phyloP scores from a whole-genome alignment of 768 basidiomycete genomes.

The Hortiboletus campestris region DNA sequence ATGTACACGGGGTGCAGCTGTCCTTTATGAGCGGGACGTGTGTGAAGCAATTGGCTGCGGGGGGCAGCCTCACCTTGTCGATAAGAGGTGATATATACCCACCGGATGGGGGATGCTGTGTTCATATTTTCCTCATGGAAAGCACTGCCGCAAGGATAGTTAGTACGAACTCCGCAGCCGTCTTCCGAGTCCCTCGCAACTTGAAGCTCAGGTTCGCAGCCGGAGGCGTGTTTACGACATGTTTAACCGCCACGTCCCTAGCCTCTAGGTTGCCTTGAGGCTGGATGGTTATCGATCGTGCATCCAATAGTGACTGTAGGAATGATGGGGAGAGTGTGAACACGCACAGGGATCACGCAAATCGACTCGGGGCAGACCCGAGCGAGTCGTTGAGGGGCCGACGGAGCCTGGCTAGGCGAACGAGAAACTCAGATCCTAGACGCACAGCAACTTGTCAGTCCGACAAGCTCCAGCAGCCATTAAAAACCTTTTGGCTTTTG shows the following conservation, averaged over 20 bases:
- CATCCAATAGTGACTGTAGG: not conserved
- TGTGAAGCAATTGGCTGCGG: not conserved
- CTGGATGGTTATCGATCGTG: not conserved
- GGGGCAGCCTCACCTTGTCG: too few relatives aligned
- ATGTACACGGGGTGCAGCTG: not conserved
- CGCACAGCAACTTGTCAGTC: constrained; percentile 1
- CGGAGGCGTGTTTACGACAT: not conserved
- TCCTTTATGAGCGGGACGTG: not conserved
- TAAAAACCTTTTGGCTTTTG: not conserved
- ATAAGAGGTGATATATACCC: not conserved
- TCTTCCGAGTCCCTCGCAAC: not conserved
- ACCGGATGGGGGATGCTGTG: not conserved
- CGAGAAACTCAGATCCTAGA: not conserved
- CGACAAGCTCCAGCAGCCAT: constrained; percentile 2
- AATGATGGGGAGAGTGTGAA: too few relatives aligned
- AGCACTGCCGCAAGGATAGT: not conserved
- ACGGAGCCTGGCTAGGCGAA: not conserved
- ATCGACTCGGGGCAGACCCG: too few relatives aligned
- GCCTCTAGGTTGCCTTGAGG: not conserved
- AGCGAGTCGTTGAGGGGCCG: too few relatives aligned
- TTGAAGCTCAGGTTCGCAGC: not conserved
- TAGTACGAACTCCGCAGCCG: not conserved
- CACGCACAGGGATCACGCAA: too few relatives aligned
- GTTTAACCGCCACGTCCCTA: not conserved
- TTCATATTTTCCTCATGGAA: not conserved